A percentile compares a stretch with the other conserved stretches of the same genome.
phyloP scores from a whole-genome alignment of 441 rosid genomes.

The Erodium texanum region DNA sequence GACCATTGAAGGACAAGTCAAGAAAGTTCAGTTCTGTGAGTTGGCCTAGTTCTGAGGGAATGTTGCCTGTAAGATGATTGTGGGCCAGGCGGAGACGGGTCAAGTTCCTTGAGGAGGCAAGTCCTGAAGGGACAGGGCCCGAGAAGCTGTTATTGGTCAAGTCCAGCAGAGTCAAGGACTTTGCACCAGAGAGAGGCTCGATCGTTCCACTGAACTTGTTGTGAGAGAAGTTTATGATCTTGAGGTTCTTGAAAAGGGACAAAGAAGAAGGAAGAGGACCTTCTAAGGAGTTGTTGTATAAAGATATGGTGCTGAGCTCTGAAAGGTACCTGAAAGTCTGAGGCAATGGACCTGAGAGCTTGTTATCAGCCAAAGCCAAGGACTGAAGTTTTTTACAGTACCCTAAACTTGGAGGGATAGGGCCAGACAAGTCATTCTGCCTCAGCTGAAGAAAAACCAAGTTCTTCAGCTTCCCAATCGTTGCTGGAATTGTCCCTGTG shows the following conservation, averaged over 20 bases:
- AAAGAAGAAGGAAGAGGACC: constrained; percentile 71
- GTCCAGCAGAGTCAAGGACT: constrained; percentile 53
- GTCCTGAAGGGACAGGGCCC: constrained; percentile 47
- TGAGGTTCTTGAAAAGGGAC: constrained; percentile 48
- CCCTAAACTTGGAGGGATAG: constrained; percentile 70
- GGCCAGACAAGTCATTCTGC: constrained; percentile 73
- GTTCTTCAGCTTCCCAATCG: constrained; percentile 58
- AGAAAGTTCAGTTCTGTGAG: constrained; percentile 53
- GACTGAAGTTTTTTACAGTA: constrained; percentile 52
- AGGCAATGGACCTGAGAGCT: constrained; percentile 65
- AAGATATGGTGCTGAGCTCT: constrained; percentile 39
- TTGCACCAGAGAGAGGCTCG: constrained; percentile 54
- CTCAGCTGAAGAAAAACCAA: constrained; percentile 68
- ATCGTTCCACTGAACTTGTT: constrained; percentile 63
- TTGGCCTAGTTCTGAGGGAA: constrained; percentile 53
- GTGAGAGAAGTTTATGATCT: constrained; percentile 69
- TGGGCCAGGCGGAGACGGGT: constrained; percentile 68
- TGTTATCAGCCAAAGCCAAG: constrained; percentile 73
- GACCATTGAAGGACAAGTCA: constrained; percentile 66
- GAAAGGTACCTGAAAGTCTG: constrained; percentile 67
- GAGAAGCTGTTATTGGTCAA: constrained; percentile 69
- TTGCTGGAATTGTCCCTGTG: constrained; percentile 58
- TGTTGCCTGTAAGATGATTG: constrained; percentile 54
- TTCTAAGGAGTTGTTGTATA: constrained; percentile 72
- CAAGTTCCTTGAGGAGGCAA: constrained; percentile 48